Conservation (phyloP, 495 filamentous ascomycete species). For the Hypoxylon lenormandii region DNA sequence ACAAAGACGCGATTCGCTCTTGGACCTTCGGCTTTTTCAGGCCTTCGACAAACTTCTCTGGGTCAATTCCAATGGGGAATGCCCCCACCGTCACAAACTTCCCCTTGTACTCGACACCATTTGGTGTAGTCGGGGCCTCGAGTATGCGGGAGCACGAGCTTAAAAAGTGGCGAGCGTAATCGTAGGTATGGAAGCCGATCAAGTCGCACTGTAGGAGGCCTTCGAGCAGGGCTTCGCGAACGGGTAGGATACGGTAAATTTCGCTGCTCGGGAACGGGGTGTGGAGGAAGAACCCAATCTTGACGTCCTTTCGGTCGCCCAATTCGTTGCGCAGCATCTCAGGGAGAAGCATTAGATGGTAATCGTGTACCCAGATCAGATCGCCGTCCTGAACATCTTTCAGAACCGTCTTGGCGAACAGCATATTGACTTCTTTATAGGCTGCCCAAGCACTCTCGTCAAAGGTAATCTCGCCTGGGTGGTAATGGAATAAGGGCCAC, state of each 20-base stretch:
- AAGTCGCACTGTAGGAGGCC: conserved; percentile 87
- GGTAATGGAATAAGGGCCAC: conserved; percentile 97
- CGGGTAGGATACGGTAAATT: conserved; percentile 89
- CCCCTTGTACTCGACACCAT: conserved; percentile 80
- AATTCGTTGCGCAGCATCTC: conserved; percentile 83
- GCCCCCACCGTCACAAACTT: conserved; percentile 79
- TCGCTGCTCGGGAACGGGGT: conserved; percentile 94
- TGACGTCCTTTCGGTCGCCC: conserved; percentile 78
- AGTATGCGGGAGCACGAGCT: conserved; percentile 85
- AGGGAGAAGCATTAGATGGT: conserved; percentile 92
- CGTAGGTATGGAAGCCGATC: conserved; percentile 94
- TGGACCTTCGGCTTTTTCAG: conserved; percentile 83
- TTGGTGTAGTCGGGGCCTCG: conserved; percentile 81
- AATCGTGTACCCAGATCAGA: conserved; percentile 95
- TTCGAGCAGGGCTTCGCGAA: conserved; percentile 81
- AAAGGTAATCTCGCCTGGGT: conserved; percentile 91
- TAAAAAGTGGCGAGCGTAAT: conserved; percentile 90
- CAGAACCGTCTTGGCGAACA: conserved; percentile 83
- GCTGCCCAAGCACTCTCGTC: conserved; percentile 87
- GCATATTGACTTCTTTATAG: conserved; percentile 84
- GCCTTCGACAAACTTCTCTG: conserved; percentile 90
- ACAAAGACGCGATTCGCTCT: conserved; percentile 78
- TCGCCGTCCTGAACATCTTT: conserved; percentile 80
- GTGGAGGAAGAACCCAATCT: conserved; percentile 94
- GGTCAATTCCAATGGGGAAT: conserved; percentile 95